Base-by-base conservation (phyloP, 2,329 filamentous ascomycete genomes). In the Rhynchosporium secalis region DNA sequence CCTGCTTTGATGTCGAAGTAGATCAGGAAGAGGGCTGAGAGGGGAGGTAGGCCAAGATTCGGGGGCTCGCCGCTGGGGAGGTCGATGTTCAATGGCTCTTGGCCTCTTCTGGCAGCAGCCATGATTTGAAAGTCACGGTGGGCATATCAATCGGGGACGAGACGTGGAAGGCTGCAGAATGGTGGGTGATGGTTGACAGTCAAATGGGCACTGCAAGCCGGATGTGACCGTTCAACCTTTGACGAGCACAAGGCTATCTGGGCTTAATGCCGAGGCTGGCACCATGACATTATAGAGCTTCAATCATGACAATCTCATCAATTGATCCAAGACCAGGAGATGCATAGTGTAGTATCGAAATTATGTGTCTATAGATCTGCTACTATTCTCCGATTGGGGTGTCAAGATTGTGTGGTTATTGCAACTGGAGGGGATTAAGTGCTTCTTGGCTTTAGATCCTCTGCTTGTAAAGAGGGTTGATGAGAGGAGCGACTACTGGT, bases 1-100 rank as follows among this genome's bases (percentile, higher is more conserved):
- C 92, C 92, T 72, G 92, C 89, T 76, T 93, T 95, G 78, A 94
- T 89, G 77, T 96, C 92, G 78, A 96, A 96, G 73, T 90, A 86
- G 76, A 96, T 94, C 66, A 96, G 82, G 76, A 96, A 96, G 41
- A 96, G 82, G 38, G 92, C 92, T 45, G 89, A 88, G 72, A 94
- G 85, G 58, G 82, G 82, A 55, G 84, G 84, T 9, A 83, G 76
- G 66, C 84, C 82, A 65, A 78, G 73, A 28, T 76, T 73, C 12
- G 62, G 31, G 20, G 57, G 58, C n/a, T 28, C 57, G 49, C 61
- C 59, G 41, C 58, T 66, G 20, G 70, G 60, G n/a, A 74, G 64
- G 54, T 74, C 68, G 60, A 74, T 60, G 55, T 68, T 73, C 47
- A 74, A 61, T 31, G 72, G 71, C 68, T 57, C 65, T 66, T 73